Evolutionary conservation across 148 eudicot genomes (phyloP).

Genomic region (Rheum nobile): DNA sequence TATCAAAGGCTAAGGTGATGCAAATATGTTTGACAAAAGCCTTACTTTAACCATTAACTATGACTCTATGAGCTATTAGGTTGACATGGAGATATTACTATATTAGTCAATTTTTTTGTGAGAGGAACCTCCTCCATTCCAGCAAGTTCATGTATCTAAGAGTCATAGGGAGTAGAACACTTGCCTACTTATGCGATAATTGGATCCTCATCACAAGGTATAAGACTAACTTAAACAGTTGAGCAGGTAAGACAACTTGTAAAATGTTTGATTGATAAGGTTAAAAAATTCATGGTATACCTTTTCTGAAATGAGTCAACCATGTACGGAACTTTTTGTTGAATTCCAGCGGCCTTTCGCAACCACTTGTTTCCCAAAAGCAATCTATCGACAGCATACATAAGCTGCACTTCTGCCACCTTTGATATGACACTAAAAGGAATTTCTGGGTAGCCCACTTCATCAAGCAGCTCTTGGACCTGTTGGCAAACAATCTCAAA

Average conservation of each 20-base stretch:
- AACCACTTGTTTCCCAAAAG: constrained; percentile 90
- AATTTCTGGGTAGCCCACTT: constrained; percentile 53
- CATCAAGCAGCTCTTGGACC: constrained; percentile 79
- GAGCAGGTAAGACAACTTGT: background rate
- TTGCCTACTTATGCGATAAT: too few relatives aligned
- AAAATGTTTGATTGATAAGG: background rate
- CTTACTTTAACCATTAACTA: background rate
- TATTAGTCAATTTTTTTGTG: background rate
- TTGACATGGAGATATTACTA: background rate
- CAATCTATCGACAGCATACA: constrained; percentile 62
- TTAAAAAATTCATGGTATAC: constrained; percentile 20
- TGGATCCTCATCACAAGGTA: too few relatives aligned
- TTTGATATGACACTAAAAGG: constrained; percentile 73
- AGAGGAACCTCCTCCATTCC: background rate
- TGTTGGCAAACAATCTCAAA: constrained; percentile 12
- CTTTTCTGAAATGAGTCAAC: constrained; percentile 92
- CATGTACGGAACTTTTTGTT: constrained; percentile 85
- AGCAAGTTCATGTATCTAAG: too few relatives aligned
- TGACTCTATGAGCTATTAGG: background rate
- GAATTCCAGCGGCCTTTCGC: constrained; percentile 83
- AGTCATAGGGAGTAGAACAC: too few relatives aligned
- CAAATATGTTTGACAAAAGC: background rate
- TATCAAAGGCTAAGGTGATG: background rate
- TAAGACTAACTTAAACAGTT: too few relatives aligned
- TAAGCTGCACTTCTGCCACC: constrained; percentile 77